Percentiles rank a stretch among this genome's conserved stretches.
phyloP scores from a whole-genome alignment of 2,329 filamentous ascomycete species.

The Apiospora arundinis region DNA sequence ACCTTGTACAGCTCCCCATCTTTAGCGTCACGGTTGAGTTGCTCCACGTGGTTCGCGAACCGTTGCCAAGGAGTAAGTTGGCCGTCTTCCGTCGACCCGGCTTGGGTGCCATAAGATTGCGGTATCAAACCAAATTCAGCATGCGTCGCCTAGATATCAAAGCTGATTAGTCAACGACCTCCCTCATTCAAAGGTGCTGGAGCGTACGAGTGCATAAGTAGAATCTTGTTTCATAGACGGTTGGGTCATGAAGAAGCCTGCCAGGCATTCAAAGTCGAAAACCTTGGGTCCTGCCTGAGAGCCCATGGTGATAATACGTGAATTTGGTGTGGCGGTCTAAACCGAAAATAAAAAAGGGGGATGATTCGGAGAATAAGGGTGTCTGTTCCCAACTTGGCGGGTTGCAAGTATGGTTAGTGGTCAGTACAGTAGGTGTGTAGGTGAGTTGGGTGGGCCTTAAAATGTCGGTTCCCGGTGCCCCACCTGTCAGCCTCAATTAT shows the following conservation, averaged over 20 bases:
- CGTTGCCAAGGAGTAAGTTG: constrained; percentile 17
- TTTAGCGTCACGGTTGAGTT: constrained; percentile 21
- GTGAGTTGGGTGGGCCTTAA: not conserved
- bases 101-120: not conserved
- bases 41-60: constrained; percentile 22
- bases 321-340: not conserved
- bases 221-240: constrained; percentile 13
- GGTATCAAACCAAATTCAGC: constrained; percentile 4
- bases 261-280: constrained; percentile 9
- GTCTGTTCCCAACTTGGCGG: not conserved
- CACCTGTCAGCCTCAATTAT: not conserved
- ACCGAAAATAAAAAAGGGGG: not conserved
- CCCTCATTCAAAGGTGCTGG: not conserved
- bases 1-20: constrained; percentile 26
- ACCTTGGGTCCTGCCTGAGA: not conserved
- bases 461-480: not conserved
- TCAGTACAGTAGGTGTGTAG: too few relatives aligned
- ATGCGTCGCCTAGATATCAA: not conserved
- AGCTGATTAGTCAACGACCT: not conserved
- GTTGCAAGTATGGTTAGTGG: not conserved
- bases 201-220: not conserved
- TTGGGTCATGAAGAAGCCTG: constrained; percentile 18
- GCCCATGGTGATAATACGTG: not conserved
- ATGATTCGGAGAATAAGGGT: not conserved
- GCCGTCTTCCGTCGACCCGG: not conserved